These are phyloP conservation scores for Ophiostoma perfectum DNA, from an alignment of 2,329 filamentous ascomycete species.

Conservation along the genomic window DNA sequence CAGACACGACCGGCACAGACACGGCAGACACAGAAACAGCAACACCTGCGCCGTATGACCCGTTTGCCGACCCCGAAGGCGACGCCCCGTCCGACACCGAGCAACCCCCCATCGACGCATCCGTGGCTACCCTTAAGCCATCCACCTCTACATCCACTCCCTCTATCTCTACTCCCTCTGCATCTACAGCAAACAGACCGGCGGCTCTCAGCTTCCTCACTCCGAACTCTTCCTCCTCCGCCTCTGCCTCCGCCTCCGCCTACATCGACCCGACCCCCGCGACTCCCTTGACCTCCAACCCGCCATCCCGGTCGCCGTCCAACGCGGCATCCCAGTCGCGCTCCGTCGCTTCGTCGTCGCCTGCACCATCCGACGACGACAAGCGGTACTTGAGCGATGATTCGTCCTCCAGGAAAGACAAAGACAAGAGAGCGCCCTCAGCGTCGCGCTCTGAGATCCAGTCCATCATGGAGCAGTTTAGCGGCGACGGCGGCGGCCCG, in stretches of 20 bases:
- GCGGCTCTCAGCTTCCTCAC: slow-evolving; percentile 37
- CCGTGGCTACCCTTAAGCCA: slow-evolving; percentile 48
- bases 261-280: slow-evolving; percentile 56
- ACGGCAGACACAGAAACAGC: slow-evolving; percentile 1
- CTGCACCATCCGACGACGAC: slow-evolving; percentile 45
- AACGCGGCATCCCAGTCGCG: slow-evolving; percentile 35
- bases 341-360: slow-evolving; percentile 44
- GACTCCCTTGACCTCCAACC: slow-evolving; percentile 49
- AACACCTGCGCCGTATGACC: slow-evolving; percentile 15
- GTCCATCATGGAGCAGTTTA: slow-evolving; percentile 96
- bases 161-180: background rate
- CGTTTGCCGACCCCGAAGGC: slow-evolving; percentile 20
- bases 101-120: slow-evolving; percentile 31
- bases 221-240: slow-evolving; percentile 39
- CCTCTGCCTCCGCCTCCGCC: slow-evolving; percentile 34
- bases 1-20: background rate
- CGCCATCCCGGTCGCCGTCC: slow-evolving; percentile 55
- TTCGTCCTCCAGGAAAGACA: slow-evolving; percentile 39
- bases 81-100: background rate
- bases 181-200: background rate
- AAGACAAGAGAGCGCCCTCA: background rate
- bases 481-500: slow-evolving; percentile 64
- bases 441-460: slow-evolving; percentile 78
- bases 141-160: slow-evolving; percentile 42
- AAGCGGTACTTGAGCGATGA: slow-evolving; percentile 43